Base-by-base conservation (phyloP, 1,139 yeast genomes). In the Neolecta irregularis region DNA sequence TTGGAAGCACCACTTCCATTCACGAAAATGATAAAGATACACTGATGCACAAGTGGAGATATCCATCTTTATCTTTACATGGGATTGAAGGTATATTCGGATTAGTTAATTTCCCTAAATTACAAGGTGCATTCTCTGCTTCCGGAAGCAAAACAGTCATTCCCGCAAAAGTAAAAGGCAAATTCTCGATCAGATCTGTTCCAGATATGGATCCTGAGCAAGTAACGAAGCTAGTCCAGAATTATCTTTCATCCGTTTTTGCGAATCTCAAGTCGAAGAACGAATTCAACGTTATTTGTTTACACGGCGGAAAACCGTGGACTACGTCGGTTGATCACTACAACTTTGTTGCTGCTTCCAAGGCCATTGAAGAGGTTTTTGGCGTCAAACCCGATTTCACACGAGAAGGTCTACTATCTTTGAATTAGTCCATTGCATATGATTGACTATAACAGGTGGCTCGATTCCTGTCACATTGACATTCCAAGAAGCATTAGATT, bases 81-180 rank as follows among this genome's bases (percentile, higher is more conserved):
- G 99, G 99, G 48, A 70, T 88, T 43, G 98, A 88, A 61, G 98
- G 98, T 46, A n/a, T n/a, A n/a, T n/a, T n/a, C n/a, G n/a, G n/a
- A n/a, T n/a, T n/a, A n/a, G n/a, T n/a, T n/a, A n/a, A n/a, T n/a
- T n/a, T n/a, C n/a, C n/a, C n/a, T n/a, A n/a, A n/a, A n/a, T n/a
- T n/a, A n/a, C n/a, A n/a, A n/a, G 31, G 31, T 1, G 99, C 98
- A 6, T 88, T 88, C 58, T 75, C 77, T 37, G 88, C 80, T 30
- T 69, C 80, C 32, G 99, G 99, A 46, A 98, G 95, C 44, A 88
- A 88, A 65, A 88, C 99, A 24, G 99, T 88, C 39, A 91, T 88
- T 46, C 99, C 99, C 30, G 80, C 95, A 37, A 77, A 76, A 57
- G 96, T 88, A 25, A 61, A 65, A 37, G 99, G 98, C 51, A 88